Evolutionary conservation across 2,329 filamentous ascomycete genomes (phyloP).

Genomic region (Metarhizium sp.): DNA sequence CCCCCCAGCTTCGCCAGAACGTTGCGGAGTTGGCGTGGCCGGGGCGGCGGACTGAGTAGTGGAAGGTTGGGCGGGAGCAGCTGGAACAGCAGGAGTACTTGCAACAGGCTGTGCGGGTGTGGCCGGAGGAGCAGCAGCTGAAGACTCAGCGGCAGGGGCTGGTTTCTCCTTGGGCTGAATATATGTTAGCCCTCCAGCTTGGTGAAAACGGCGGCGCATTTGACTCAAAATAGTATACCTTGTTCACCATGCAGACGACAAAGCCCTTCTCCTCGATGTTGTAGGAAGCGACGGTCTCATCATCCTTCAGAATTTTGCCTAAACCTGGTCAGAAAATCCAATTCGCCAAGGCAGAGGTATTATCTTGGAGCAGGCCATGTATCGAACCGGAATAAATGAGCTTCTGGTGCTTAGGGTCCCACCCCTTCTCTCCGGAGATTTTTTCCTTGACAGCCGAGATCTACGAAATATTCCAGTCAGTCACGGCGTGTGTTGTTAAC

Average conservation of each 20-base stretch:
- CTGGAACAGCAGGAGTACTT: slow-evolving; percentile 50
- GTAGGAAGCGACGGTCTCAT: slow-evolving; percentile 91
- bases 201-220: background rate
- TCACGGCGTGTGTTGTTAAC: slow-evolving; percentile 5
- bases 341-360: slow-evolving; percentile 8
- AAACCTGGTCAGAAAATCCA: slow-evolving; percentile 11
- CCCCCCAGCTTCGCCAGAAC: slow-evolving; percentile 30
- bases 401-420: slow-evolving; percentile 85
- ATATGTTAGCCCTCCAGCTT: background rate
- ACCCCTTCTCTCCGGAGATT: slow-evolving; percentile 86
- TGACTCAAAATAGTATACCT: slow-evolving; percentile 47
- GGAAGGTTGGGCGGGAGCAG: slow-evolving; percentile 26
- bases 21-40: slow-evolving; percentile 46
- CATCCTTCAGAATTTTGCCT: slow-evolving; percentile 99
- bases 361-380: slow-evolving; percentile 2
- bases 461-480: slow-evolving; percentile 32
- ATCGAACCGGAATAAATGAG: slow-evolving; percentile 90
- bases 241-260: slow-evolving; percentile 96
- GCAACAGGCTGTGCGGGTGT: slow-evolving; percentile 46
- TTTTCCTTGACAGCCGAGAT: slow-evolving; percentile 87
- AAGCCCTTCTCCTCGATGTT: slow-evolving; percentile 99
- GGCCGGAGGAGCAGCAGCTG: slow-evolving; percentile 47
- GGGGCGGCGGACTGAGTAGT: slow-evolving; percentile 41
- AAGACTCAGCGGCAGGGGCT: slow-evolving; percentile 40
- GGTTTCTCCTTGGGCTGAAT: slow-evolving; percentile 57